Base-by-base conservation (phyloP, 2,329 filamentous ascomycete species). In the Thelonectria olida region DNA sequence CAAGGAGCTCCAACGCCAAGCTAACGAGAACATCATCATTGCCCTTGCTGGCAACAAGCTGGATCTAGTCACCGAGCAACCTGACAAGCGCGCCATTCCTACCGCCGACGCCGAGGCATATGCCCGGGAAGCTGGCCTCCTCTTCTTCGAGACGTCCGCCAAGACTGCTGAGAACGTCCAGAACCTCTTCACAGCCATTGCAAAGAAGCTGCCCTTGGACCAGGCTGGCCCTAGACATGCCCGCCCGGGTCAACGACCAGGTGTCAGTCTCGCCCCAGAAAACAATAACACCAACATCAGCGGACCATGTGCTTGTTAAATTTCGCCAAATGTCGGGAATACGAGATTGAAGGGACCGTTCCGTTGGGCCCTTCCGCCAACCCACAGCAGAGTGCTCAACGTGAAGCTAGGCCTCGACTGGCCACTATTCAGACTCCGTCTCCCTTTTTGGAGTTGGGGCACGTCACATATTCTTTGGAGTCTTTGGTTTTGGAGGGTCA, bases 11-110 rank as follows among this genome's bases (percentile, higher is more conserved):
- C 96, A 99, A 80, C 90, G 96, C 76, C 96, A 99, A 82, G 96
- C 96, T 65, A 99, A 98, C 83, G 96, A 99, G 81, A 98, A 98
- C 81, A 99, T 99, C 79, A 94, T 99, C 79, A 99, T 99, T 75
- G 96, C 96, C 47, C 89, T 99, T 42, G 96, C 95, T 54, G 96
- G 96, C 66, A 99, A 99, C 86, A 98, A 99, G 83, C 85, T 97
- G 75, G 96, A 99, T 85, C 84, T 99, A 71, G 96, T 97, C 65
- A 94, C 89, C 66, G 94, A 97, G 75, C 92, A 92, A 76, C 95
- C 95, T 48, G 95, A 97, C 78, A 98, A 98, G 87, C 91, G 96
- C 74, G 96, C 94, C 41, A 96, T 99, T 64, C 77, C 90, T 63
- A 91, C 92, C 20, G 91, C 91, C 69, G 96, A 99, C 72, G 96